phyloP scores from a whole-genome alignment of 2,329 filamentous ascomycete species.

The Erysiphe neolycopersici region DNA sequence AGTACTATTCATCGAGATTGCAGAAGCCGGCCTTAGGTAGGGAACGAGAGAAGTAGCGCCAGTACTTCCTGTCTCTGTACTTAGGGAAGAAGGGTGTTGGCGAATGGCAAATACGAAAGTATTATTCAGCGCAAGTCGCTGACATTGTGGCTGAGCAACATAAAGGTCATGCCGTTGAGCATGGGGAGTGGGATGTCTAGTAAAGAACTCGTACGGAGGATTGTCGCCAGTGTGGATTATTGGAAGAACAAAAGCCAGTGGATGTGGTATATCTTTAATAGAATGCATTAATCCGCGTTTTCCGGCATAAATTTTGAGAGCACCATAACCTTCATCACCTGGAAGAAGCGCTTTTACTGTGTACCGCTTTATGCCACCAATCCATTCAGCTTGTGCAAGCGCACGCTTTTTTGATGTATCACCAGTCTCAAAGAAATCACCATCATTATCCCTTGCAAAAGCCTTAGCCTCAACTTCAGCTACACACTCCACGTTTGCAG shows the following conservation, averaged over 20 bases:
- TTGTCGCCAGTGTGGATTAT: conserved; percentile 80
- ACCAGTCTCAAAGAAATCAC: conserved; percentile 80
- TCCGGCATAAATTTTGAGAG: conserved; percentile 77
- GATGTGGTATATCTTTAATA: conserved; percentile 85
- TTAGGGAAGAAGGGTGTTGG: conserved; percentile 52
- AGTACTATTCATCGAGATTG: conserved; percentile 35
- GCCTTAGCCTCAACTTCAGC: conserved; percentile 75
- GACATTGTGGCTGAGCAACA: conserved; percentile 84
- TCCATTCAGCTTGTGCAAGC: conserved; percentile 78
- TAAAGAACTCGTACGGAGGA: conserved; percentile 78
- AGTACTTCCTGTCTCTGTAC: conserved; percentile 15
- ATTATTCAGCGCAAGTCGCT: conserved; percentile 70
- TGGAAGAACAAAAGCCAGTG: conserved; percentile 69
- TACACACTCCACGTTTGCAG: conserved; percentile 68
- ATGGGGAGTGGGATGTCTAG: conserved; percentile 83
- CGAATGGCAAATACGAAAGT: conserved; percentile 93
- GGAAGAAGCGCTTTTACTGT: conserved; percentile 81
- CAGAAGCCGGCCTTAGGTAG: conserved; percentile 31
- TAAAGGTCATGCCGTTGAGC: conserved; percentile 96
- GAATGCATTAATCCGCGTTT: conserved; percentile 92
- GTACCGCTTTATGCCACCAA: conserved; percentile 63
- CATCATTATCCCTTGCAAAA: conserved; percentile 60
- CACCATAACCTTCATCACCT: conserved; percentile 69
- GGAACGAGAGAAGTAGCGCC: conserved; percentile 25
- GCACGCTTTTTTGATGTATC: conserved; percentile 67